Evolutionary conservation across 2,329 filamentous ascomycete genomes (phyloP).

Genomic region (Pseudogymnoascus sp.): DNA sequence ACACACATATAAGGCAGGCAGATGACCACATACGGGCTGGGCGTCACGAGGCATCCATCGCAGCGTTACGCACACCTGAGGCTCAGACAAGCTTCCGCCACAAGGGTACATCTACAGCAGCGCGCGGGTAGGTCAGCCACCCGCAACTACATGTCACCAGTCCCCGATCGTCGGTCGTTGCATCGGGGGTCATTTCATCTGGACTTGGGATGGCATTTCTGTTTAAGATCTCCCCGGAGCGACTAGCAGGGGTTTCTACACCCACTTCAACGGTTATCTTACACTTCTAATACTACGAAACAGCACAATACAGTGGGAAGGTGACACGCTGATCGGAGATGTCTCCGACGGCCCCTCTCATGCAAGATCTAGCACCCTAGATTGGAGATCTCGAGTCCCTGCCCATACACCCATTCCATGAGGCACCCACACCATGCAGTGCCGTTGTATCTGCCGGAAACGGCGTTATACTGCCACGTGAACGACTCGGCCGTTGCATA

Average conservation of each 20-base stretch:
- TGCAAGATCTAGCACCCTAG: slow-evolving; percentile 2
- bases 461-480: not conserved
- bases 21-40: not conserved
- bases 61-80: not conserved
- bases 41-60: not conserved
- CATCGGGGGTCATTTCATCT: not conserved
- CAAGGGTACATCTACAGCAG: not conserved
- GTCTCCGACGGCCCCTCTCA: not conserved
- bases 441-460: not conserved
- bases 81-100: slow-evolving; percentile 1
- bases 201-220: not conserved
- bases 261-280: not conserved
- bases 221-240: not conserved
- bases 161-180: not conserved
- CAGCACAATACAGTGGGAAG: not conserved
- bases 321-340: not conserved
- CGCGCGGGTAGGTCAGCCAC: slow-evolving; percentile 4
- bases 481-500: not conserved
- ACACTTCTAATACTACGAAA: not conserved
- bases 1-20: not conserved
- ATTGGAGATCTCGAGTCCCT: not conserved
- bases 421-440: not conserved
- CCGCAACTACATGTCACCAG: not conserved
- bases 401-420: not conserved
- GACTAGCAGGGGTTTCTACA: not conserved